Evolutionary conservation across 2,329 filamentous ascomycete species (phyloP).

Genomic region (Geosmithia putterillii): DNA sequence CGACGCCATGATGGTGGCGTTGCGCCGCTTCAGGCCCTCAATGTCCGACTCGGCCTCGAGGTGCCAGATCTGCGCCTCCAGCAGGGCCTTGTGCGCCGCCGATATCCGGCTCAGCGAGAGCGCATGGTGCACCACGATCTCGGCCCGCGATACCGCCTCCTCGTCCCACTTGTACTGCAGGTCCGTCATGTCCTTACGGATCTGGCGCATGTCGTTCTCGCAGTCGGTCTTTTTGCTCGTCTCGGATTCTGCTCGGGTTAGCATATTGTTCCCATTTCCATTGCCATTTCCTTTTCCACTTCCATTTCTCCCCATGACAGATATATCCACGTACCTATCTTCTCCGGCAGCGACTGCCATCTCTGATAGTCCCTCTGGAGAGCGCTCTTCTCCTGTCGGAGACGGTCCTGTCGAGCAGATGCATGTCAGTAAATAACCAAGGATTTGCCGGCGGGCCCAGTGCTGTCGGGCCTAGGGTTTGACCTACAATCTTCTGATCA

Average conservation of each 20-base stretch:
- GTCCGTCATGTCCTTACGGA: constrained; percentile 25
- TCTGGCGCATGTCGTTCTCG: constrained; percentile 18
- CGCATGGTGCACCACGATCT: constrained; percentile 38
- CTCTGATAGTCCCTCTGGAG: constrained; percentile 54
- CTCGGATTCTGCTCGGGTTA: constrained; percentile 19
- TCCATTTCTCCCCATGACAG: too few species aligned
- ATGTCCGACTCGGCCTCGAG: constrained; percentile 80
- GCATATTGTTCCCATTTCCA: too few species aligned
- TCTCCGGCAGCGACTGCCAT: constrained; percentile 57
- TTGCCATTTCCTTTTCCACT: neutral
- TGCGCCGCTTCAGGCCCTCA: constrained; percentile 53
- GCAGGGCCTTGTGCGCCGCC: constrained; percentile 45
- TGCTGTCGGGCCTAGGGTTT: too few species aligned
- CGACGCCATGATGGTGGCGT: constrained; percentile 41
- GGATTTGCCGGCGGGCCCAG: neutral
- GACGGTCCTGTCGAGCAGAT: constrained; percentile 21
- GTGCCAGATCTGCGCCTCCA: constrained; percentile 57
- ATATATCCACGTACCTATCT: constrained; percentile 39
- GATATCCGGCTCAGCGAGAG: constrained; percentile 51
- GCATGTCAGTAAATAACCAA: neutral
- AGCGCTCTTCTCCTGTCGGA: constrained; percentile 51
- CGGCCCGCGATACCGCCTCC: constrained; percentile 41
- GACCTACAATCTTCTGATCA: constrained; percentile 21
- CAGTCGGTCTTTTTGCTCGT: constrained; percentile 16
- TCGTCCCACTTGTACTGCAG: constrained; percentile 43